Evolutionary conservation across 176 grass and related monocot species (phyloP), one percentile per base, ranked within the genome.

Genomic region (Zea luxurians): DNA sequence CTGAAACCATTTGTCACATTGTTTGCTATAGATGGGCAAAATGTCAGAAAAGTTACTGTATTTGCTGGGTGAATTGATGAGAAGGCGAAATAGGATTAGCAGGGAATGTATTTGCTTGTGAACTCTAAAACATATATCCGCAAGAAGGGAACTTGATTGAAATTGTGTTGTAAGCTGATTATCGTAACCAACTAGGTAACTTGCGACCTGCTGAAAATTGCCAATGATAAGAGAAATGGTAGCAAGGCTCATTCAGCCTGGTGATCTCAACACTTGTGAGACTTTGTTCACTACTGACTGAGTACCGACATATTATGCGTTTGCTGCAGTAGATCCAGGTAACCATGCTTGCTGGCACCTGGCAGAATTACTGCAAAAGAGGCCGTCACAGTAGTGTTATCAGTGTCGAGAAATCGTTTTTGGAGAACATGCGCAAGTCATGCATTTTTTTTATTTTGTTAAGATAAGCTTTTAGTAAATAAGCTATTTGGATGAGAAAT

Each of bases 401-500:
- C 16, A 42, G 37, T 42, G 40, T 66, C 0, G 10, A 9, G 6
- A 12, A 40, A 16, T 41, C 6, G 0, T 58, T 42, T 42, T 42
- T 40, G 55, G 55, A 66, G 64, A 42, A n/a, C 37, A 42, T 66
- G 37, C 37, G 15, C 15, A 17, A 42, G 13, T 0, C 61, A 15
- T 15, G 36, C 0, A 40, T 1, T 2, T 20, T n/a, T 0, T 66
- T 42, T n/a, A 1, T 42, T 42, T n/a, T 66, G 16, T 17, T 48
- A 47, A 8, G 21, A 73, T 3, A 46, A 55, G 27, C 37, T 53
- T 10, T 21, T 42, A 36, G 42, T 57, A 37, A 10, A 65, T 63
- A 69, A 38, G 46, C 37, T 65, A 8, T 52, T 79, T 74, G 11
- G 16, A 36, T 42, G 10, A 49, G 34, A 59, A 35, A 80, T 66